A percentile compares a stretch with the other conserved stretches of the same genome.
These are phyloP conservation scores for Hypoxylon rickii DNA, from an alignment of 495 filamentous ascomycete genomes.

Conservation along the genomic window DNA sequence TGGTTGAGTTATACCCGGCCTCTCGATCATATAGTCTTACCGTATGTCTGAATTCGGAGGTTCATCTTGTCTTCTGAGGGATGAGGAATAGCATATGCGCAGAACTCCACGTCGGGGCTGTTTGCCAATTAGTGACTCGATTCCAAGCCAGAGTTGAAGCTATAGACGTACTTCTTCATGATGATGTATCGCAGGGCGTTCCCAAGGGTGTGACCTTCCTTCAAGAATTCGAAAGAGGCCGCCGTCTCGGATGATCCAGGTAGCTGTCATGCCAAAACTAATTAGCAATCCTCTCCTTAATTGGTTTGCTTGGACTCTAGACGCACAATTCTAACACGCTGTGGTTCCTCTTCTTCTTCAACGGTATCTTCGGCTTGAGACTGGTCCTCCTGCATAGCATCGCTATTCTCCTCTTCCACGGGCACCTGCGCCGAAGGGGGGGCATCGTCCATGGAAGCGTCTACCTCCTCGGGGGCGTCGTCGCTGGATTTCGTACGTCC, in stretches of 20 bases:
- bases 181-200: conserved; percentile 94
- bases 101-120: conserved; percentile 94
- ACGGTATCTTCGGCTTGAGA: conserved; percentile 43
- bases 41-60: conserved; percentile 92
- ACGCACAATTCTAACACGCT: conserved; percentile 63
- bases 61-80: conserved; percentile 97
- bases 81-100: conserved; percentile 97
- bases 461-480: conserved; percentile 38
- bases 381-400: conserved; percentile 48
- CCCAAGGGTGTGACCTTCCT: conserved; percentile 93
- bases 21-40: conserved; percentile 54
- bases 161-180: conserved; percentile 86
- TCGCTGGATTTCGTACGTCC: conserved; percentile 38
- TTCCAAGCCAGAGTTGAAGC: neutral
- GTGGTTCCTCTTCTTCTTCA: conserved; percentile 52
- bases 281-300: conserved; percentile 4
- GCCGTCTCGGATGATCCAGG: conserved; percentile 72
- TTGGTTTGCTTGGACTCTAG: neutral
- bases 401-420: conserved; percentile 33
- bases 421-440: conserved; percentile 41
- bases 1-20: neutral
- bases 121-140: conserved; percentile 7
- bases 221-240: conserved; percentile 79
- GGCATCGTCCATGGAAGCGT: conserved; percentile 60
- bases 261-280: conserved; percentile 51